Percentiles rank a stretch among this genome's conserved stretches.
These are phyloP conservation scores for Triangularia setosa DNA, from an alignment of 2,329 filamentous ascomycete species.

Conservation along the genomic window DNA sequence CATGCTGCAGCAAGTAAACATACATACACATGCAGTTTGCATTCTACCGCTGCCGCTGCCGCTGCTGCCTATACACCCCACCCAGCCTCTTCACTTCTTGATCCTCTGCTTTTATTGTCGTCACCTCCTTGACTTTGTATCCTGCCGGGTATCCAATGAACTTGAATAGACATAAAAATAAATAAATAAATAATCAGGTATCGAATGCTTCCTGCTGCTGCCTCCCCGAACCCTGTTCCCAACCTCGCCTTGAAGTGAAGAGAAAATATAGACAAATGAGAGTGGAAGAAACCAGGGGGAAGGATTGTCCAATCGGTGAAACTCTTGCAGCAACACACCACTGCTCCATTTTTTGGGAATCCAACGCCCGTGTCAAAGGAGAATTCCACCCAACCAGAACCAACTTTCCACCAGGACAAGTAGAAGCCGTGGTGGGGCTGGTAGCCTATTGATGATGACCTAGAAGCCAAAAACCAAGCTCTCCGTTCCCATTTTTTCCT, in stretches of 20 bases:
- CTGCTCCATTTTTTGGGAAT: background rate
- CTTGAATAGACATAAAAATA: background rate
- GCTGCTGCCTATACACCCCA: background rate
- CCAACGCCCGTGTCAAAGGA: too few species aligned
- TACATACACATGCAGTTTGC: background rate
- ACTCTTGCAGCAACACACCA: background rate
- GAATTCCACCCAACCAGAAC: too few species aligned
- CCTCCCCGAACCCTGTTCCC: background rate
- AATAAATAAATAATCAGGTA: background rate
- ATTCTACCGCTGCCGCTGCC: background rate
- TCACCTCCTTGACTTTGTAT: background rate
- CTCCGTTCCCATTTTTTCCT: too few species aligned
- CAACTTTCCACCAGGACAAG: too few species aligned
- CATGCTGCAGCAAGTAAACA: background rate
- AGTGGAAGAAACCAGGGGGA: background rate
- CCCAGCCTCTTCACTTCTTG: background rate
- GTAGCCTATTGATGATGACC: too few species aligned
- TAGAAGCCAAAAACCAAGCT: too few species aligned
- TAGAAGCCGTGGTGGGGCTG: too few species aligned
- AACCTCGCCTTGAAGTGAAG: background rate
- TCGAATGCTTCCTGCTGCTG: background rate
- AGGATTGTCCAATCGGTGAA: background rate
- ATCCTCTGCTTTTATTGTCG: background rate
- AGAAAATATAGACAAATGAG: background rate
- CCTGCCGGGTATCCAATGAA: background rate